Percentiles rank a stretch among this genome's conserved stretches.
phyloP scores from a whole-genome alignment of 306 rosid genomes.

The Prosopis cineraria region DNA sequence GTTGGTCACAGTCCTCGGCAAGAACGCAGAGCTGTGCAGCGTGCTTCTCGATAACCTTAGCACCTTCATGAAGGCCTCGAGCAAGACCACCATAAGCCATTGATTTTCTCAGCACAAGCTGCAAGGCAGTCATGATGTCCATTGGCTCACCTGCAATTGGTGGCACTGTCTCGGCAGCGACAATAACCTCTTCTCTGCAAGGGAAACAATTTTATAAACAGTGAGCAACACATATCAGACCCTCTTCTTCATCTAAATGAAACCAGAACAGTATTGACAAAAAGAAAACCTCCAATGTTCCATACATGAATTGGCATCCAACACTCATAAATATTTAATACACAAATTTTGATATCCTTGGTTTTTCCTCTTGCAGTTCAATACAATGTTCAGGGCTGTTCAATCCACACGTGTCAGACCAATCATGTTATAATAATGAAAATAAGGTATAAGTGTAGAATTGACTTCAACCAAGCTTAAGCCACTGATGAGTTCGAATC shows the following conservation, averaged over 20 bases:
- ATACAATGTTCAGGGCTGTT: background rate
- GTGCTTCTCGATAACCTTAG: constrained; percentile 82
- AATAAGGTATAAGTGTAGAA: too few species aligned
- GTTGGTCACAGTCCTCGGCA: constrained; percentile 89
- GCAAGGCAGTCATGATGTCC: constrained; percentile 66
- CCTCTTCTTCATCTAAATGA: background rate
- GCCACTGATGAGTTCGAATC: background rate
- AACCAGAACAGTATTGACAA: background rate
- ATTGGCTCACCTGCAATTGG: constrained; percentile 45
- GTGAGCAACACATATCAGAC: constrained; percentile 10
- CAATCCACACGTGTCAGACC: background rate
- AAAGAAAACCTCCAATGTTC: background rate
- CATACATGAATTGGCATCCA: background rate
- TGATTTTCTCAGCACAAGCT: constrained; percentile 83
- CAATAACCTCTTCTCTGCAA: constrained; percentile 45
- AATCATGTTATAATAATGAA: background rate
- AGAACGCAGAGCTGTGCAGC: constrained; percentile 83
- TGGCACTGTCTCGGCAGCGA: constrained; percentile 42
- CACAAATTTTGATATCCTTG: background rate
- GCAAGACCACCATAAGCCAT: constrained; percentile 85
- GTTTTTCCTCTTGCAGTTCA: background rate
- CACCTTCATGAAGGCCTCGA: constrained; percentile 79
- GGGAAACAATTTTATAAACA: constrained; percentile 12
- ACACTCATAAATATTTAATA: background rate
- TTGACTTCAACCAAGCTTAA: too few species aligned